A percentile compares a stretch with the other conserved stretches of the same genome.
Conservation (phyloP, 345 rosid species). For the Schrenkiella parvula region DNA sequence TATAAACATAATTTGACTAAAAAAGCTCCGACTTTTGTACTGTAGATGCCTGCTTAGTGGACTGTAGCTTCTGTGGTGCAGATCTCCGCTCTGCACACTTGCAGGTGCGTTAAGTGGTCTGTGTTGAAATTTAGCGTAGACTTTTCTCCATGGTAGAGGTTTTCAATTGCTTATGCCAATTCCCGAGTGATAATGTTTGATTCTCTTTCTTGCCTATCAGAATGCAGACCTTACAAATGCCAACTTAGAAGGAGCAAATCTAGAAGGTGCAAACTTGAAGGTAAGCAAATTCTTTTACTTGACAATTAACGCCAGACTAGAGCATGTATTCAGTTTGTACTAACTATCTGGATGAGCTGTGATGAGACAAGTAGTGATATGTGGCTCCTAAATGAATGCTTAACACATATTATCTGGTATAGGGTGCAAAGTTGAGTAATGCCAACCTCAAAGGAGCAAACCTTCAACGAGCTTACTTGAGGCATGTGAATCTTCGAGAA, state of each 20-base stretch:
- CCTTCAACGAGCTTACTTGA: slow-evolving; percentile 86
- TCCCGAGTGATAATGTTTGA: not conserved
- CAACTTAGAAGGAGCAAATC: slow-evolving; percentile 88
- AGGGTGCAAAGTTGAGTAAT: slow-evolving; percentile 87
- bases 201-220: slow-evolving; percentile 38
- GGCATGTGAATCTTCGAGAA: slow-evolving; percentile 79
- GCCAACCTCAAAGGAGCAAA: slow-evolving; percentile 89
- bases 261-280: slow-evolving; percentile 96
- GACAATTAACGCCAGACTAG: not conserved
- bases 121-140: not conserved
- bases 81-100: slow-evolving; percentile 88
- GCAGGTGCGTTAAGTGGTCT: slow-evolving; percentile 51
- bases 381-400: not conserved
- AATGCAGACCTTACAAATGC: slow-evolving; percentile 90
- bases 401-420: slow-evolving; percentile 15
- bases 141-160: not conserved
- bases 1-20: not conserved
- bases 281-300: slow-evolving; percentile 32
- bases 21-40: not conserved
- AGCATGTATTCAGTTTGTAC: not conserved
- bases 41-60: slow-evolving; percentile 86
- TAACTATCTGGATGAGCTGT: not conserved
- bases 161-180: not conserved
- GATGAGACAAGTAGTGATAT: not conserved
- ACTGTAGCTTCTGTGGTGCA: slow-evolving; percentile 86